Evolutionary conservation across 352 stramenopile species (phyloP).

Genomic region (Globisporangium abappressorium): DNA sequence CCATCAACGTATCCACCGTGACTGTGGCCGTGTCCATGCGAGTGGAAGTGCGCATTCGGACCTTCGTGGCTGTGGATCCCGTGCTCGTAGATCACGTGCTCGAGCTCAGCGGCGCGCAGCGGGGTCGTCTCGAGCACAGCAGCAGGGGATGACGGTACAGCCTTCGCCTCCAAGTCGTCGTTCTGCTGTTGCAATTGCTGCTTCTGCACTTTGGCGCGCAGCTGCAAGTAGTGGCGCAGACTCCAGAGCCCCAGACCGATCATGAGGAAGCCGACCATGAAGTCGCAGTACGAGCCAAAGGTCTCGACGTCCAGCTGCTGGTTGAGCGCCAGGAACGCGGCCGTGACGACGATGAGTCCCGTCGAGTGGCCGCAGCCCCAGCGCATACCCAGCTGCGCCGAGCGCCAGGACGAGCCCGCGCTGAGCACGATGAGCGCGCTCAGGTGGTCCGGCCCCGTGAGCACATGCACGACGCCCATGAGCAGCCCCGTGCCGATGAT

Average conservation of each 20-base stretch:
- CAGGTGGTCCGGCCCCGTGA: constrained; percentile 80
- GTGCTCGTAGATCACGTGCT: constrained; percentile 39
- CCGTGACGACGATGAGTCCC: constrained; percentile 71
- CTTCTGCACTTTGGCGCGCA: constrained; percentile 31
- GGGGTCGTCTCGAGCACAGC: constrained; percentile 31
- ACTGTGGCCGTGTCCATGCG: constrained; percentile 4
- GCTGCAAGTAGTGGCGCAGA: constrained; percentile 43
- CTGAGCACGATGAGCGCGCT: constrained; percentile 83
- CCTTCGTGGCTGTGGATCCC: constrained; percentile 29
- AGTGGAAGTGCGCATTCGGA: constrained; percentile 9
- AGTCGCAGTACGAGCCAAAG: constrained; percentile 62
- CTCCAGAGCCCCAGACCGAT: constrained; percentile 56
- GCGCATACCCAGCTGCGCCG: constrained; percentile 78
- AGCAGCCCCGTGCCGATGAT: constrained; percentile 43
- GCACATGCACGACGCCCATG: constrained; percentile 47
- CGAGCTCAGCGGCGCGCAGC: constrained; percentile 19
- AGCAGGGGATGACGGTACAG: neutral
- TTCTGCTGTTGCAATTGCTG: constrained; percentile 7
- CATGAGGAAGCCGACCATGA: constrained; percentile 76
- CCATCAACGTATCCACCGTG: constrained; percentile 1
- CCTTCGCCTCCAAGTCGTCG: constrained; percentile 3
- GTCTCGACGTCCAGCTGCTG: constrained; percentile 41
- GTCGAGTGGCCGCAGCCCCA: constrained; percentile 88
- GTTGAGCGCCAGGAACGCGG: constrained; percentile 54
- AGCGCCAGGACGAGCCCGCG: constrained; percentile 60